These are phyloP conservation scores for Tolypocladium inflatum DNA, from an alignment of 2,329 filamentous ascomycete genomes.

Conservation along the genomic window DNA sequence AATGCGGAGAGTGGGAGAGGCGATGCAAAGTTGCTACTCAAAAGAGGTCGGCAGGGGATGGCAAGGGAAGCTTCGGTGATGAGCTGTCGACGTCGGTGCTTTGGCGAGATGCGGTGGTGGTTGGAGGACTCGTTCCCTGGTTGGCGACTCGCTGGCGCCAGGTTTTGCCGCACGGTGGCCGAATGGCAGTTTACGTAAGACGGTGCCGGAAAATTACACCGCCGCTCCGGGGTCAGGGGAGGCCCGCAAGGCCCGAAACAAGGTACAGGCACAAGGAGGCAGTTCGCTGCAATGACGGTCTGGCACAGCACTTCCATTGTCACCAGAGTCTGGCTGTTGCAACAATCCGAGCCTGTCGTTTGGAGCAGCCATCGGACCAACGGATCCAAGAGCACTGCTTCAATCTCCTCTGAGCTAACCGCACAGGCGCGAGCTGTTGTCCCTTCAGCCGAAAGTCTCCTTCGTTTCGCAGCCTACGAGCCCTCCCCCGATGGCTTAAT, in stretches of 20 bases:
- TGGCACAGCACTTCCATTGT: background rate
- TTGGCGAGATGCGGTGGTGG: conserved; percentile 18
- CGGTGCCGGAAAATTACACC: background rate
- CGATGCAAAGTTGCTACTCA: background rate
- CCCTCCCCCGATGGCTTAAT: background rate
- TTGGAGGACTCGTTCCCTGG: conserved; percentile 29
- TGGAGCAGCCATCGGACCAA: background rate
- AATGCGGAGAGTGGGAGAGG: conserved; percentile 7
- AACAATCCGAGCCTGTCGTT: background rate
- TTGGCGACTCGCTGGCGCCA: conserved; percentile 25
- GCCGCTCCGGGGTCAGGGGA: background rate
- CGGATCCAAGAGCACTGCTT: background rate
- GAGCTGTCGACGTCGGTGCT: conserved; percentile 10
- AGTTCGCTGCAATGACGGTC: background rate
- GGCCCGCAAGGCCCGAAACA: too few species aligned
- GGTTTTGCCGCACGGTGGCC: conserved; percentile 26
- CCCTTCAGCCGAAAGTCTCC: background rate
- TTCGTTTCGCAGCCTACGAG: background rate
- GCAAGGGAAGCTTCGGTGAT: conserved; percentile 15
- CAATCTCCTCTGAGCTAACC: background rate
- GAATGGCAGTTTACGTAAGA: conserved; percentile 3
- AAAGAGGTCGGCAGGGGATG: conserved; percentile 4
- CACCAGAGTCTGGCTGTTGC: background rate
- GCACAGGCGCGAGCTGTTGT: background rate
- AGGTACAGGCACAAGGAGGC: too few species aligned